These are phyloP conservation scores for Pichia sp. DNA, from an alignment of 1,139 yeast genomes.

Conservation along the genomic window DNA sequence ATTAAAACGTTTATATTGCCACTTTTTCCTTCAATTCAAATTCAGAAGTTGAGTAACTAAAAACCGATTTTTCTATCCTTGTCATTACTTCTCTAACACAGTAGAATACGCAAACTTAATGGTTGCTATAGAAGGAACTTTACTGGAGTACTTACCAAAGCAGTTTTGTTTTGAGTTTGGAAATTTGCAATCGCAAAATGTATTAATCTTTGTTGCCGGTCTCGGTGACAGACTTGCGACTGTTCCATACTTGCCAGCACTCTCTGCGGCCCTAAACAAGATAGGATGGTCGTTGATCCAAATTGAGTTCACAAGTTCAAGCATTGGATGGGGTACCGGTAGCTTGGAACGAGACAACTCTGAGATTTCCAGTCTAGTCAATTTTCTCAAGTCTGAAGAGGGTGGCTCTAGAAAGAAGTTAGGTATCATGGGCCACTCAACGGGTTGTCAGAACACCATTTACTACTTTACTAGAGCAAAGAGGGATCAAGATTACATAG, in stretches of 20 bases:
- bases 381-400: constrained; percentile 43
- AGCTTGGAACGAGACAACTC: constrained; percentile 55
- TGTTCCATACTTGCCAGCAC: constrained; percentile 59
- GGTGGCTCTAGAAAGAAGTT: constrained; percentile 47
- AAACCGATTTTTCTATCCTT: no score
- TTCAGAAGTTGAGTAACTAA: background rate
- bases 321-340: constrained; percentile 72
- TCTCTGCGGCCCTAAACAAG: constrained; percentile 44
- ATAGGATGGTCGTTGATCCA: constrained; percentile 62
- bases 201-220: constrained; percentile 70
- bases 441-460: constrained; percentile 77
- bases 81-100: background rate
- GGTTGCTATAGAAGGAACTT: background rate
- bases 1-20: no score
- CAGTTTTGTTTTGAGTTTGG: constrained; percentile 5
- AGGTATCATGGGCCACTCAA: constrained; percentile 73
- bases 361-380: constrained; percentile 53
- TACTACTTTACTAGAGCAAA: constrained; percentile 47
- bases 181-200: constrained; percentile 31
- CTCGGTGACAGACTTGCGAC: constrained; percentile 67
- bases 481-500: constrained; percentile 29
- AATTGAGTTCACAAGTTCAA: constrained; percentile 58
- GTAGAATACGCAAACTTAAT: background rate
- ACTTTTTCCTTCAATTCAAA: background rate
- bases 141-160: constrained; percentile 1